Conservation (phyloP, 2,329 filamentous ascomycete genomes). For the Verticillium longisporum region DNA sequence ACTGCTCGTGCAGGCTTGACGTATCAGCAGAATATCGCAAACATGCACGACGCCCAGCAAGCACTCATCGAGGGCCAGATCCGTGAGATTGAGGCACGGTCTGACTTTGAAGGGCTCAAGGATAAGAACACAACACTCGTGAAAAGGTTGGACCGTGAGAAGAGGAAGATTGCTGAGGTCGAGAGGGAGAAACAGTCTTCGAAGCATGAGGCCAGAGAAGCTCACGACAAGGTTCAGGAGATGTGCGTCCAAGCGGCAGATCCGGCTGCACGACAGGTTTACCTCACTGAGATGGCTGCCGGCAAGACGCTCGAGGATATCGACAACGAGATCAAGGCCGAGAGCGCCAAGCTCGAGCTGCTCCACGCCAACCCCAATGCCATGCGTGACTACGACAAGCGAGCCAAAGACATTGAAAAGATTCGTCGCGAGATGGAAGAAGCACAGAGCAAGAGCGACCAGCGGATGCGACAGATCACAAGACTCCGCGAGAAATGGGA, state of each 20-base stretch:
- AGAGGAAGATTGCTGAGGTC: constrained; percentile 23
- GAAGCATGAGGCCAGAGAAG: constrained; percentile 24
- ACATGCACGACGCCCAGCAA: constrained; percentile 55
- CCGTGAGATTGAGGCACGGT: constrained; percentile 70
- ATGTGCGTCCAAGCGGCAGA: constrained; percentile 31
- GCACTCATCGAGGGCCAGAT: constrained; percentile 64
- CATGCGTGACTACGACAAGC: constrained; percentile 70
- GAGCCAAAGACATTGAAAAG: constrained; percentile 62
- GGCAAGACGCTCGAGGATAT: constrained; percentile 56
- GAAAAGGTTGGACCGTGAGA: constrained; percentile 39
- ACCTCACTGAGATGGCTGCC: constrained; percentile 35
- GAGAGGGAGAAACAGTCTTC: constrained; percentile 25
- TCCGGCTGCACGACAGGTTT: constrained; percentile 19
- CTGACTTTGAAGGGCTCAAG: constrained; percentile 66
- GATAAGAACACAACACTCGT: constrained; percentile 56
- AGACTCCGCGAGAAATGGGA: constrained; percentile 72
- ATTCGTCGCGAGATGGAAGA: constrained; percentile 51
- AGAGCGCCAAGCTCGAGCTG: constrained; percentile 69
- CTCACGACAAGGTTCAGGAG: constrained; percentile 29
- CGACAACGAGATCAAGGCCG: constrained; percentile 65
- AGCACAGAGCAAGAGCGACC: constrained; percentile 46
- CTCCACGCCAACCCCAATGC: constrained; percentile 71
- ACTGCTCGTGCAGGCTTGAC: constrained; percentile 47
- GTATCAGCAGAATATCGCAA: constrained; percentile 53
- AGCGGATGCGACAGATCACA: constrained; percentile 51